Conservation (phyloP, 1,284 basidiomycete genomes). For the Cutaneotrichosporon mucoides region DNA sequence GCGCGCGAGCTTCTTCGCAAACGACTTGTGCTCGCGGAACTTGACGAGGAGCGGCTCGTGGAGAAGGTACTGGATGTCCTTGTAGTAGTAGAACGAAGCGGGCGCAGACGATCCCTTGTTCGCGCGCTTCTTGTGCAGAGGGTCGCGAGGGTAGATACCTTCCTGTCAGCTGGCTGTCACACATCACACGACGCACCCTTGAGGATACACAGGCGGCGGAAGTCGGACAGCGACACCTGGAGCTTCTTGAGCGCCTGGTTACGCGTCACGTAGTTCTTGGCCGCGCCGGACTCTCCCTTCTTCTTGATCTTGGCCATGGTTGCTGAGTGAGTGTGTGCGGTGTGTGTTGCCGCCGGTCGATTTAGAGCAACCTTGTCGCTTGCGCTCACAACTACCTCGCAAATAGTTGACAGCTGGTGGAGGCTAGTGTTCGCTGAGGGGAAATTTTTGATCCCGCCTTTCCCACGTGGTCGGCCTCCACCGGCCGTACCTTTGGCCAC, state of each 20-base stretch:
- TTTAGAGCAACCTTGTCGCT: too few species aligned
- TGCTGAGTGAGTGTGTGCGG: neutral
- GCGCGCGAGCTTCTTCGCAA: slow-evolving; percentile 93
- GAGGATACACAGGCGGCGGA: slow-evolving; percentile 92
- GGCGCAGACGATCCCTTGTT: slow-evolving; percentile 98
- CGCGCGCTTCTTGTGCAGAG: slow-evolving; percentile 83
- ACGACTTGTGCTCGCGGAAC: slow-evolving; percentile 95
- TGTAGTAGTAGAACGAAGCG: slow-evolving; percentile 96
- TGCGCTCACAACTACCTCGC: too few species aligned
- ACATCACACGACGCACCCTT: slow-evolving; percentile 63
- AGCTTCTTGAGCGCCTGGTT: slow-evolving; percentile 86
- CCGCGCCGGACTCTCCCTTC: slow-evolving; percentile 87
- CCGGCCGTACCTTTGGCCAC: slow-evolving; percentile 2
- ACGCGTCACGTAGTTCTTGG: slow-evolving; percentile 91
- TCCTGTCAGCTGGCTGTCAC: slow-evolving; percentile 8
- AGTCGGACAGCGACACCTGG: slow-evolving; percentile 95
- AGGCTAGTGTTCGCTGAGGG: neutral
- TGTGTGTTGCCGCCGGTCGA: neutral
- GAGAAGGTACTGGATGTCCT: slow-evolving; percentile 95
- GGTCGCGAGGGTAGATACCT: slow-evolving; percentile 98
- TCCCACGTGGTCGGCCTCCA: slow-evolving; percentile 20
- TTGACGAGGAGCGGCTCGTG: slow-evolving; percentile 97
- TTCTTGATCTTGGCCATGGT: slow-evolving; percentile 82
- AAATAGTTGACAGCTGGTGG: neutral
- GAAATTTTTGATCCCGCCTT: slow-evolving; percentile 20